Evolutionary conservation across 129 eudicot genomes (phyloP), one percentile per base, ranked within the genome.

Genomic region (Escallonia herrerae): DNA sequence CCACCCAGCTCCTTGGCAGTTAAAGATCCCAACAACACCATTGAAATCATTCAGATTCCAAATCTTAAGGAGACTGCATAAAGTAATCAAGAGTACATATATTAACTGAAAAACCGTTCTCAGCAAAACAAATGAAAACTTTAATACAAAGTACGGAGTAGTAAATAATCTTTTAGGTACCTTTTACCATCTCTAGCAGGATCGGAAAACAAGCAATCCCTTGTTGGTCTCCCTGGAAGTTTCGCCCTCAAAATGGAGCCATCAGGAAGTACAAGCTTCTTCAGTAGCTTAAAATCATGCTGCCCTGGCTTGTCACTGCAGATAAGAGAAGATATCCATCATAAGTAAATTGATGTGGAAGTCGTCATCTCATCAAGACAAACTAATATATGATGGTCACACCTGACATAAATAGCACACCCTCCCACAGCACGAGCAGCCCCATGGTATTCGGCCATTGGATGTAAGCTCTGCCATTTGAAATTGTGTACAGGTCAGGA

Each of bases 1-100:
- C 97, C 97, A 91, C 49, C 87, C 94, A 43, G 97, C 96, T 47
- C 97, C 97, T 71, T 91, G 97, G 77, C 97, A 91, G 82, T 91
- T 91, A 68, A 91, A 91, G 61, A 79, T 86, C 55, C 97, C 97
- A 59, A 87, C 76, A 50, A 91, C 86, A 70, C 97, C 96, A n/a
- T 64, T 80, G 74, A 48, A 83, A 64, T 87, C 76, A 61, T 91
- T 91, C 53, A 91, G 47, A 62, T 91, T 91, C 97, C 96, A 91
- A 43, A 91, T 91, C 79, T 87, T 91, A 54, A 91, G 15, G 59
- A 87, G 81, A 66, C 97, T 91, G 88, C 56, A 41, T 5, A 71
- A 33, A 45, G 41, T 10, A 43, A 56, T 37, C 65, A 66, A 3
- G 12, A 68, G 22, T 60, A n/a, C n/a, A n/a, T n/a, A 60, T 5